These are phyloP conservation scores for Wilcoxina mikolae DNA, from an alignment of 495 filamentous ascomycete genomes.

Conservation along the genomic window DNA sequence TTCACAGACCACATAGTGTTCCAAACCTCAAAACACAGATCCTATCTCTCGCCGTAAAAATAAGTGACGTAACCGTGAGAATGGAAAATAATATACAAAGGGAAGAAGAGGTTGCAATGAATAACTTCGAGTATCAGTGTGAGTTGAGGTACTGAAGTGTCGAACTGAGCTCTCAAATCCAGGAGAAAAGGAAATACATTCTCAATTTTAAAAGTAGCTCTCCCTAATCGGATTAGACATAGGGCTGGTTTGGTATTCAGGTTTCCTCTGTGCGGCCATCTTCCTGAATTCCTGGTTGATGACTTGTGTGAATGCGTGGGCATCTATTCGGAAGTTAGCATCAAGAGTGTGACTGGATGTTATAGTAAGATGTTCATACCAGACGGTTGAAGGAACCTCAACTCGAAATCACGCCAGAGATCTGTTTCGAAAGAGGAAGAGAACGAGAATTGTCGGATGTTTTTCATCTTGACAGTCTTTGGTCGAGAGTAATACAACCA, in stretches of 20 bases:
- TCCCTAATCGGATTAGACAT: too few species aligned
- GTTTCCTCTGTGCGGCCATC: background rate
- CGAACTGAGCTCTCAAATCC: too few species aligned
- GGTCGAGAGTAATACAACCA: slow-evolving; percentile 20
- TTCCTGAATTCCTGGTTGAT: background rate
- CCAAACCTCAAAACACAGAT: too few species aligned
- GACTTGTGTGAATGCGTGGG: background rate
- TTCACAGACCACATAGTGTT: too few species aligned
- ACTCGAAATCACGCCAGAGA: background rate
- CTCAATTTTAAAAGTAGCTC: too few species aligned
- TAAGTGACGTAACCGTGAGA: too few species aligned
- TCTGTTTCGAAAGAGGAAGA: slow-evolving; percentile 25
- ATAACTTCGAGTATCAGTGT: too few species aligned
- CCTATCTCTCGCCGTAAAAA: too few species aligned
- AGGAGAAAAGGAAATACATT: too few species aligned
- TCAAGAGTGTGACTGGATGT: background rate
- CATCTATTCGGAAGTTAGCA: background rate
- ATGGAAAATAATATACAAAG: too few species aligned
- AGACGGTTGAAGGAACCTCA: background rate
- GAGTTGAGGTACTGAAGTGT: too few species aligned
- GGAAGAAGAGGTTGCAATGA: too few species aligned
- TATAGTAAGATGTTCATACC: background rate
- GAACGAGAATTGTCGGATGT: slow-evolving; percentile 26
- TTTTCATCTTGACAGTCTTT: slow-evolving; percentile 18
- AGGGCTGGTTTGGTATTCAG: background rate